Base-by-base conservation (phyloP, 208 protist genomes). In the Tritrichomonas foetus region DNA sequence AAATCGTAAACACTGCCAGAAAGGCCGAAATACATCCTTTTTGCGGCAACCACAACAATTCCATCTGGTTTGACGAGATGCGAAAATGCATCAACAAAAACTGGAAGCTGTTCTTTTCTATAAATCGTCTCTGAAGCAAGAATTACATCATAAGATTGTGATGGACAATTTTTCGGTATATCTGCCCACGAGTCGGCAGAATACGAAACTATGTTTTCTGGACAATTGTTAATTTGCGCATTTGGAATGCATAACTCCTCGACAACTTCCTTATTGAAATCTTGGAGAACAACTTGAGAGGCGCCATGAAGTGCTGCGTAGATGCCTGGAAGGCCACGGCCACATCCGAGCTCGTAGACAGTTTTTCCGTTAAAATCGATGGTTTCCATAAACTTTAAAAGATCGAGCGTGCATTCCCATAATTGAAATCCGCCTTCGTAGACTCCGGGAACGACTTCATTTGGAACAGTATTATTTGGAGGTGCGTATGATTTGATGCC, bases 1-100 rank as follows among this genome's bases (percentile, higher is more conserved):
- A 89, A 89, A 49, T 89, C 78, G 39, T 57, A 57, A 39, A 89
- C 78, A 61, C 78, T 89, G 53, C 78, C 78, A 89, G 78, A 89
- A 89, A 89, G 78, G 9, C 78, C 78, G 27, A 89, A 89, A 61
- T 89, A 89, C 20, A 50, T 57, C 39, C 78, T 53, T 20, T 89
- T 89, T 39, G 78, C 78, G 1, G 78, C 78, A 61, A 89, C 44
- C 39, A 89, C 20, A 61, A 30, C 41, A 57, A 89, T 57, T 9
- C 78, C 78, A 39, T 89, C 44, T 61, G 41, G 41, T 22, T 20
- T 47, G 9, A 89, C 44, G 3, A 89, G 47, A 57, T 89, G 78
- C 5, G 20, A 33, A 3, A 89, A 53, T 33, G 78, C 78, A 22
- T 53, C 14, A 49, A 89, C 47, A 49, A 89, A 89, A 57, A 20